These are phyloP conservation scores for Chiua virens DNA, from an alignment of 768 basidiomycete genomes.

Conservation along the genomic window DNA sequence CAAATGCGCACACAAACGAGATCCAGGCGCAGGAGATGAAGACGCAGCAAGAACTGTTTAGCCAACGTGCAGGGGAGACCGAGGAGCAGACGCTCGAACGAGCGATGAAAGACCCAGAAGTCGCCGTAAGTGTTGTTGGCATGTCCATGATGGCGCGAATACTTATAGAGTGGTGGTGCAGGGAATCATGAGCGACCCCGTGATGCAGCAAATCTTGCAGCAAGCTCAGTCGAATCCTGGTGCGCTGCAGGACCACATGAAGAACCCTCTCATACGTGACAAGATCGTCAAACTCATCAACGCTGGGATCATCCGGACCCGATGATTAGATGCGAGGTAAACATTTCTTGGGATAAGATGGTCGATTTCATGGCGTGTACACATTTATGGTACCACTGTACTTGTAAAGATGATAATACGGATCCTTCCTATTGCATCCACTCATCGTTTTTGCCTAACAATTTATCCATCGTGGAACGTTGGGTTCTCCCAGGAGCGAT, in stretches of 20 bases:
- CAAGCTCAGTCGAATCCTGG: constrained; percentile 89
- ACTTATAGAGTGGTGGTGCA: constrained; percentile 31
- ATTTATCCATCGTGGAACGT: constrained; percentile 13
- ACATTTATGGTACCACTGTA: constrained; percentile 19
- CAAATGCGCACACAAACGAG: constrained; percentile 79
- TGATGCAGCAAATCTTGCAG: constrained; percentile 94
- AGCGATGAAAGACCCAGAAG: constrained; percentile 97
- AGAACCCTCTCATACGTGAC: constrained; percentile 75
- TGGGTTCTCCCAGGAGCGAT: constrained; percentile 77
- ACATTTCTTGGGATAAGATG: constrained; percentile 10
- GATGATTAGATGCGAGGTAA: constrained; percentile 42
- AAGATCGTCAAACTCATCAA: constrained; percentile 91
- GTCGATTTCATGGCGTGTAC: constrained; percentile 19
- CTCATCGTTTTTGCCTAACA: background rate
- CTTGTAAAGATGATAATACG: constrained; percentile 25
- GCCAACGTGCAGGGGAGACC: constrained; percentile 77
- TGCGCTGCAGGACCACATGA: constrained; percentile 94
- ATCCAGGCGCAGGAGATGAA: constrained; percentile 81
- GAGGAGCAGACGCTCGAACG: constrained; percentile 92
- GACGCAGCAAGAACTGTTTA: constrained; percentile 74
- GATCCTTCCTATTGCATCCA: background rate
- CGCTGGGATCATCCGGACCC: constrained; percentile 90
- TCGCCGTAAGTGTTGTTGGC: constrained; percentile 60
- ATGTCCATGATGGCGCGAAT: background rate
- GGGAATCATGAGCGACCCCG: constrained; percentile 84